A percentile compares a stretch with the other conserved stretches of the same genome.
phyloP scores from a whole-genome alignment of 1,284 basidiomycete species.

The Austroboletus novae-zelandiae region DNA sequence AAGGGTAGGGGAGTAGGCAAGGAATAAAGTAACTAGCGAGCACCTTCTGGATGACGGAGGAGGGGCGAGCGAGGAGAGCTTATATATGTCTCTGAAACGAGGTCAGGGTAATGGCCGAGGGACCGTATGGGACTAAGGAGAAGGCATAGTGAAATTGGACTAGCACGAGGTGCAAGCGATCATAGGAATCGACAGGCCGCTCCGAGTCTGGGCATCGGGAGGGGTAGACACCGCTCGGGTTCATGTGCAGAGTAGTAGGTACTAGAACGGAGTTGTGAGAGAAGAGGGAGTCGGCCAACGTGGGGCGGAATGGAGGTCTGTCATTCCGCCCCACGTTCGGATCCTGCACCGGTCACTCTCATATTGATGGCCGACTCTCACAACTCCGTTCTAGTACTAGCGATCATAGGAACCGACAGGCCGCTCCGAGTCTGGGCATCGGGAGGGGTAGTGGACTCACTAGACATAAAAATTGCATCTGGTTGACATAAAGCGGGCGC shows the following conservation, averaged over 20 bases:
- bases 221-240: background rate
- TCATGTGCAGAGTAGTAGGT: background rate
- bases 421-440: background rate
- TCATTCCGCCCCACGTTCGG: constrained; percentile 14
- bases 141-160: constrained; percentile 16
- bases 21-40: constrained; percentile 22
- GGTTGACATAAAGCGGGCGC: constrained; percentile 31
- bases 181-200: constrained; percentile 11
- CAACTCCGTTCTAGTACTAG: constrained; percentile 4
- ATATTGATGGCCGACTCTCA: too few species aligned
- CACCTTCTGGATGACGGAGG: constrained; percentile 13
- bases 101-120: constrained; percentile 31
- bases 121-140: constrained; percentile 16
- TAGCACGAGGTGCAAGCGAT: constrained; percentile 32
- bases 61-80: constrained; percentile 5
- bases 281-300: constrained; percentile 8
- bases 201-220: too few species aligned
- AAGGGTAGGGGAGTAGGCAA: constrained; percentile 9
- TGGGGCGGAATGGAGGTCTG: constrained; percentile 8
- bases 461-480: constrained; percentile 11
- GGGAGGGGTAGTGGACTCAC: constrained; percentile 4
- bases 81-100: constrained; percentile 36
- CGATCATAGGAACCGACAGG: constrained; percentile 20
- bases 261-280: background rate
- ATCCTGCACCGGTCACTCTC: background rate